Evolutionary conservation across 352 stramenopile genomes (phyloP).

Genomic region (Globisporangium mamillatum): DNA sequence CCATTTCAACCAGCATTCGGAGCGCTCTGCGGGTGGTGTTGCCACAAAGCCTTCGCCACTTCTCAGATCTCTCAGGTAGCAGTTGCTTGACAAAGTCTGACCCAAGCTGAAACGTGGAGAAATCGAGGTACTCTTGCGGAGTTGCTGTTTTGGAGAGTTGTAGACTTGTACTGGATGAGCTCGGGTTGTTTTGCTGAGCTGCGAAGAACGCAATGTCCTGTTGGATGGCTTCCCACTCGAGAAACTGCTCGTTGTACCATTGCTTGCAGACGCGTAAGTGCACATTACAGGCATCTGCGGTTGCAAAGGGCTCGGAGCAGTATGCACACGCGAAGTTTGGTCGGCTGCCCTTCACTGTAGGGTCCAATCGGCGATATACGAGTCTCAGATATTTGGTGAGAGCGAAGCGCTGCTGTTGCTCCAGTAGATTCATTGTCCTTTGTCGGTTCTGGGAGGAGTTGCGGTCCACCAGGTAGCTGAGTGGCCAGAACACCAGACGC

Average conservation of each 20-base stretch:
- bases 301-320: conserved; percentile 15
- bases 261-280: conserved; percentile 6
- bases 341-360: not conserved
- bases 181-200: not conserved
- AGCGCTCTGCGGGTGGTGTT: not conserved
- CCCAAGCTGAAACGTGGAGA: not conserved
- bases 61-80: not conserved
- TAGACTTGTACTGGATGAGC: not conserved
- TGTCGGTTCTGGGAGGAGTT: conserved; percentile 4
- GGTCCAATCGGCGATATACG: not conserved
- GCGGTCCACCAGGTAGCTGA: conserved; percentile 3
- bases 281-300: conserved; percentile 1
- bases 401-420: conserved; percentile 11
- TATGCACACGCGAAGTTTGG: conserved; percentile 11
- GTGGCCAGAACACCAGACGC: conserved; percentile 6
- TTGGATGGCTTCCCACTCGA: conserved; percentile 13
- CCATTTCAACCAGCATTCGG: not conserved
- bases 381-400: conserved; percentile 11
- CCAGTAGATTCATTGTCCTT: not conserved
- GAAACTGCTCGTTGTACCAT: not conserved
- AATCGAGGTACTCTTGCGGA: not conserved
- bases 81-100: not conserved
- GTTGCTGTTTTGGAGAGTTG: not conserved
- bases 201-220: conserved; percentile 12
- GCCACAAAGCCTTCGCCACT: not conserved